A percentile compares a stretch with the other conserved stretches of the same genome.
Conservation (phyloP, 225 moss, liverwort and hornwort species). For the Physcomitrium patens region DNA sequence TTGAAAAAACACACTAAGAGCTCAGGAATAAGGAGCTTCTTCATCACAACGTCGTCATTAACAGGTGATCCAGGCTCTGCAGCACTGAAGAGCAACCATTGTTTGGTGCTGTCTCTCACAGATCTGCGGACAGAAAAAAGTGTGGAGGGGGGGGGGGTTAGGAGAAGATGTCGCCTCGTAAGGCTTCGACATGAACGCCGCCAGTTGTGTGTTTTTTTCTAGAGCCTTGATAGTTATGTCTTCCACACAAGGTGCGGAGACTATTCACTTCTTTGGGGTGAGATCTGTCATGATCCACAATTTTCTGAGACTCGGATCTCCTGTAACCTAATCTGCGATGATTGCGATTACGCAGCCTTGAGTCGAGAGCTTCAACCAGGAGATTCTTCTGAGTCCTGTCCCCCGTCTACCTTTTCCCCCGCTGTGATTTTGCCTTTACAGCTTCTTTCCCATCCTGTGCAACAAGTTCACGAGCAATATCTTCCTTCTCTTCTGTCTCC, state of each 20-base stretch:
- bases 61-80: too few relatives aligned
- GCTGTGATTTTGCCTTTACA: conserved; percentile 26
- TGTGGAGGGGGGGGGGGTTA: conserved; percentile 10
- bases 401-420: conserved; percentile 30
- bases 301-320: conserved; percentile 38
- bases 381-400: conserved; percentile 25
- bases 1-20: conserved; percentile 75
- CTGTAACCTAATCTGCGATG: conserved; percentile 37
- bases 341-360: conserved; percentile 30
- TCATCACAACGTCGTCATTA: too few relatives aligned
- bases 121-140: conserved; percentile 27
- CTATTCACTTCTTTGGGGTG: conserved; percentile 41
- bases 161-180: conserved; percentile 18
- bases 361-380: conserved; percentile 19
- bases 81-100: too few relatives aligned
- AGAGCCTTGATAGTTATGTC: conserved; percentile 36
- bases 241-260: conserved; percentile 23
- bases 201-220: conserved; percentile 31
- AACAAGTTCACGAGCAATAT: conserved; percentile 37
- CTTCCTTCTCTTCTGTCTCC: conserved; percentile 53
- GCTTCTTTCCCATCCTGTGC: not conserved
- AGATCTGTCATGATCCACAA: conserved; percentile 34
- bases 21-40: conserved; percentile 57
- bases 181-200: conserved; percentile 19
- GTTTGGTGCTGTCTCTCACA: conserved; percentile 26